A percentile compares a stretch with the other conserved stretches of the same genome.
These are phyloP conservation scores for Porcisia hertigi DNA, from an alignment of 208 protist species.

Conservation along the genomic window DNA sequence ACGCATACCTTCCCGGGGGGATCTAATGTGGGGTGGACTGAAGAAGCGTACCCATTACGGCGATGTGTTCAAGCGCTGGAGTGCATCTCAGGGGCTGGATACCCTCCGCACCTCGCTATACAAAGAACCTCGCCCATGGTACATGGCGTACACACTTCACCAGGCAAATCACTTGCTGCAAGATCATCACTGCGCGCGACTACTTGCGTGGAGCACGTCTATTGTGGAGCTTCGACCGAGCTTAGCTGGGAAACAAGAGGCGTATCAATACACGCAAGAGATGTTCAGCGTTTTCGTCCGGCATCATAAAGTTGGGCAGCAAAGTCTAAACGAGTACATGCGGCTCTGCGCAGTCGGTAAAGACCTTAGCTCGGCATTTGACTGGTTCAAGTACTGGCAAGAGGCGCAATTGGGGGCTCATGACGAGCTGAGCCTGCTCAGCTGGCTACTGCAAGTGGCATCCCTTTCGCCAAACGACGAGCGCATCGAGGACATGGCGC, in stretches of 20 bases:
- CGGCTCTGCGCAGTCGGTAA: conserved; percentile 75
- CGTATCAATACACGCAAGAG: conserved; percentile 85
- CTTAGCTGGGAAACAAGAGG: conserved; percentile 41
- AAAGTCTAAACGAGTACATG: conserved; percentile 74
- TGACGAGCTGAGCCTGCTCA: conserved; percentile 28
- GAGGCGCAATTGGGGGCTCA: conserved; percentile 43
- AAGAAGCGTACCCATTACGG: conserved; percentile 71
- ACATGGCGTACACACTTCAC: conserved; percentile 70
- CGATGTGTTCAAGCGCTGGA: conserved; percentile 78
- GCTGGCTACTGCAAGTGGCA: conserved; percentile 77
- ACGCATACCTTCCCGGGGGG: background rate
- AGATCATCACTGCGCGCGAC: conserved; percentile 76
- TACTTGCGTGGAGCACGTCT: conserved; percentile 79
- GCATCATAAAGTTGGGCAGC: conserved; percentile 68
- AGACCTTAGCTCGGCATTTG: conserved; percentile 82
- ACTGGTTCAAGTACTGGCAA: conserved; percentile 86
- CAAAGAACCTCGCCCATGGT: conserved; percentile 86
- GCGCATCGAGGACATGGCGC: conserved; percentile 74
- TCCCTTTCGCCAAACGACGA: conserved; percentile 68
- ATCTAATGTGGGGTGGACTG: conserved; percentile 85
- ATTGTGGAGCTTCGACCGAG: conserved; percentile 58
- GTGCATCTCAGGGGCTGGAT: conserved; percentile 64
- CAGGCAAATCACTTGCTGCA: conserved; percentile 70
- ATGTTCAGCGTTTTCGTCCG: conserved; percentile 68
- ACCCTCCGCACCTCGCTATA: conserved; percentile 57